A percentile compares a stretch with the other conserved stretches of the same genome.
Conservation (phyloP, 192 early-diverging fungal genomes). For the Ambispora gerdemannii region DNA sequence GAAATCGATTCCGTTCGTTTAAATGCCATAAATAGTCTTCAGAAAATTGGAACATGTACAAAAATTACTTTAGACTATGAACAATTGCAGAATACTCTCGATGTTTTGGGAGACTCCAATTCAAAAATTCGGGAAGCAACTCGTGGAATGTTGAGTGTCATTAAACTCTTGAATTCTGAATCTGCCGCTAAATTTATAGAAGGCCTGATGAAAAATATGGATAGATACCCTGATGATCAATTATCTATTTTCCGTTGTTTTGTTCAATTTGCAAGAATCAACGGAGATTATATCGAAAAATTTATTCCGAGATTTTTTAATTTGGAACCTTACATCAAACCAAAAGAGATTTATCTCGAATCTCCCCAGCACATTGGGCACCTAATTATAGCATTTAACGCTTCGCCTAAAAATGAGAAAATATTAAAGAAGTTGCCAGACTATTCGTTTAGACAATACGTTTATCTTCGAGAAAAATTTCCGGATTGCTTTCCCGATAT, state of each 20-base stretch:
- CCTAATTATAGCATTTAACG: constrained; percentile 79
- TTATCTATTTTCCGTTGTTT: constrained; percentile 68
- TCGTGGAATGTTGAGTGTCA: constrained; percentile 69
- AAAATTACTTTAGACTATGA: constrained; percentile 63
- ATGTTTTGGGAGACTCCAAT: constrained; percentile 78
- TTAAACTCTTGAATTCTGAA: constrained; percentile 41
- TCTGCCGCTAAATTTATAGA: constrained; percentile 51
- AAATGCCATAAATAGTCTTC: constrained; percentile 73
- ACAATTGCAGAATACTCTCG: constrained; percentile 68
- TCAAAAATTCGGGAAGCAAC: constrained; percentile 61
- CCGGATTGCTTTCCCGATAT: constrained; percentile 63
- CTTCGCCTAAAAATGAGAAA: constrained; percentile 46
- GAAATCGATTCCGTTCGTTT: constrained; percentile 83
- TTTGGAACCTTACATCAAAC: constrained; percentile 4
- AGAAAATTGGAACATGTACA: constrained; percentile 59
- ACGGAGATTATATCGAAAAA: constrained; percentile 49
- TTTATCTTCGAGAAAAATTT: constrained; percentile 72
- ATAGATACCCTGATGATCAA: constrained; percentile 66
- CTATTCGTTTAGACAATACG: constrained; percentile 70
- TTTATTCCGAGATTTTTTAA: constrained; percentile 27
- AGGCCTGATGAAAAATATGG: constrained; percentile 62
- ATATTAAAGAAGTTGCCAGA: constrained; percentile 63
- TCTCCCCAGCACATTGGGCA: constrained; percentile 57
- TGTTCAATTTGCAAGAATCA: constrained; percentile 57
- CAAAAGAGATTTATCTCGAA: constrained; percentile 18